phyloP scores from a whole-genome alignment of 163 green algal species.

The Chloromonas sp. region DNA sequence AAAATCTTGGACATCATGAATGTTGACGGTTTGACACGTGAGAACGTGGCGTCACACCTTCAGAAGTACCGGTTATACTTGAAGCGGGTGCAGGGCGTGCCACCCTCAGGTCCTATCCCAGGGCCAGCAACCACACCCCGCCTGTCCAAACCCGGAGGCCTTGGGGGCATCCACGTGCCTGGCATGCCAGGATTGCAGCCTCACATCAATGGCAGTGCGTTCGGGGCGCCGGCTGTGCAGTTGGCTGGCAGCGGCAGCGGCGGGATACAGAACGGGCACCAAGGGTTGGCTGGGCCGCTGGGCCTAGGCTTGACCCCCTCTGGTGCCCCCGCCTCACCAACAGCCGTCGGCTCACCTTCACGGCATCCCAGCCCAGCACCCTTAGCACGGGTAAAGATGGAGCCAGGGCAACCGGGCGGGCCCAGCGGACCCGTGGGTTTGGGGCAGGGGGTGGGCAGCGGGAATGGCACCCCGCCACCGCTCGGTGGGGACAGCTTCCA shows the following conservation, averaged over 20 bases:
- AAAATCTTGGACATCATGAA: constrained; percentile 95
- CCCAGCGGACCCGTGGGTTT: background rate
- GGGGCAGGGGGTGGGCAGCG: background rate
- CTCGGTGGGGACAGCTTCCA: too few species aligned
- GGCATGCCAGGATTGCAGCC: too few species aligned
- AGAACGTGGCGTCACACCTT: constrained; percentile 95
- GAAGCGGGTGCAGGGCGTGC: constrained; percentile 43
- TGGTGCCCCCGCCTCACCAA: too few species aligned
- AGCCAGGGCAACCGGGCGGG: background rate
- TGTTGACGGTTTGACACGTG: constrained; percentile 83
- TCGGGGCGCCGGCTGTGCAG: background rate
- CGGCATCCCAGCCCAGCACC: background rate
- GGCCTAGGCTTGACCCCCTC: background rate
- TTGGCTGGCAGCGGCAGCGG: background rate
- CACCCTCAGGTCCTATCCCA: background rate
- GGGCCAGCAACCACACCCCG: background rate
- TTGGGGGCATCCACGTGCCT: too few species aligned
- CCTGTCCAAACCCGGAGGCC: background rate
- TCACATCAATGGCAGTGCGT: background rate
- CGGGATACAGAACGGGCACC: background rate
- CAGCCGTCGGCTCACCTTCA: too few species aligned
- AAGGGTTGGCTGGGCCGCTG: background rate
- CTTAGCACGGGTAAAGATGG: background rate
- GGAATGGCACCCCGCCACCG: too few species aligned
- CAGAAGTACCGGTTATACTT: constrained; percentile 93